phyloP scores from a whole-genome alignment of 2,329 filamentous ascomycete species.

The Colletotrichum musae region DNA sequence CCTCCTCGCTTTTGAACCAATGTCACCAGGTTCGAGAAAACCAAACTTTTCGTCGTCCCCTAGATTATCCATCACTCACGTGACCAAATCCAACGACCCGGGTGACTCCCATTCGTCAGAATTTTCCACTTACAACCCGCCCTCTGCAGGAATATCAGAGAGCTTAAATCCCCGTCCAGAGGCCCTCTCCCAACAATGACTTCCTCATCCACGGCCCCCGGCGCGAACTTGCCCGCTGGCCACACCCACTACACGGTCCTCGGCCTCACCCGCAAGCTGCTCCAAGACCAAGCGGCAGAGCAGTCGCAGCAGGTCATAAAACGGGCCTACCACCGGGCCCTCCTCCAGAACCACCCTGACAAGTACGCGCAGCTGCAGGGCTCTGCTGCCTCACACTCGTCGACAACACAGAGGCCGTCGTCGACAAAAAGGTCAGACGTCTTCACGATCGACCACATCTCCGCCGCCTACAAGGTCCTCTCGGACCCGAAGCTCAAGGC shows the following conservation, averaged over 20 bases:
- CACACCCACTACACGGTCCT: slow-evolving; percentile 74
- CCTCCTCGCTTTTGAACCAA: neutral
- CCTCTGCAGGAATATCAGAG: neutral
- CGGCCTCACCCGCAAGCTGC: slow-evolving; percentile 64
- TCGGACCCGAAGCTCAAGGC: slow-evolving; percentile 63
- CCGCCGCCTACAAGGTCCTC: slow-evolving; percentile 70
- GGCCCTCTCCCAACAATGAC: slow-evolving; percentile 32
- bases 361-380: slow-evolving; percentile 54
- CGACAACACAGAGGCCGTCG: slow-evolving; percentile 22
- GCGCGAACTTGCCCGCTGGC: slow-evolving; percentile 43
- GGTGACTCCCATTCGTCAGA: slow-evolving; percentile 32
- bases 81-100: slow-evolving; percentile 22
- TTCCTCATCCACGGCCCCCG: slow-evolving; percentile 27
- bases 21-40: neutral
- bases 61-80: slow-evolving; percentile 22
- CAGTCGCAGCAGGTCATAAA: slow-evolving; percentile 67
- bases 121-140: slow-evolving; percentile 29
- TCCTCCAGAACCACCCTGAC: slow-evolving; percentile 77
- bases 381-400: slow-evolving; percentile 10
- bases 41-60: neutral
- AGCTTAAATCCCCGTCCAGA: neutral
- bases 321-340: slow-evolving; percentile 74
- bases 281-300: slow-evolving; percentile 55
- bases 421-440: slow-evolving; percentile 24
- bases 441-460: slow-evolving; percentile 76